Percentiles rank a stretch among this genome's conserved stretches.
Conservation (phyloP, 805 yeast species). For the Kregervanrija pseudodelftensis region DNA sequence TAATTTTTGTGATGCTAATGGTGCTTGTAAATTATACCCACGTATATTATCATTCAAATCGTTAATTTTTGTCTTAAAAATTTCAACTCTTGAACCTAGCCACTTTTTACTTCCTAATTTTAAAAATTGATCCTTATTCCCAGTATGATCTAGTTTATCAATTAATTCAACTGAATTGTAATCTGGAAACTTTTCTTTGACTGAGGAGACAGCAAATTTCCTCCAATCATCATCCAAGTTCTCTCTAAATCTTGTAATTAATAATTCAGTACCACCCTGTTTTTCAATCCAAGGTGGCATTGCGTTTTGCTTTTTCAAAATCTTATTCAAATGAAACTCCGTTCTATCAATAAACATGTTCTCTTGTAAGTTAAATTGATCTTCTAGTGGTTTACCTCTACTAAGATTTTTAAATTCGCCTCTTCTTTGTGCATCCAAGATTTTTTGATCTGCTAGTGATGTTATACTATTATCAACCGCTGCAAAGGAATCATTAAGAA, state of each 20-base stretch:
- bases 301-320: conserved; percentile 67
- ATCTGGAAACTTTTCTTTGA: conserved; percentile 22
- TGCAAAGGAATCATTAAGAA: conserved; percentile 35
- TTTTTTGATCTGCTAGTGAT: conserved; percentile 66
- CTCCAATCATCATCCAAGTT: conserved; percentile 37
- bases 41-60: conserved; percentile 43
- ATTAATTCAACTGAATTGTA: conserved; percentile 13
- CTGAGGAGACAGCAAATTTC: conserved; percentile 22
- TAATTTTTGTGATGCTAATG: conserved; percentile 49
- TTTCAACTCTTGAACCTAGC: conserved; percentile 28
- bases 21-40: conserved; percentile 59
- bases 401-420: conserved; percentile 62
- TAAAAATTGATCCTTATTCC: conserved; percentile 5
- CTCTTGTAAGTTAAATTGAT: conserved; percentile 28
- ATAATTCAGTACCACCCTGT: conserved; percentile 48
- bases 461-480: conserved; percentile 45
- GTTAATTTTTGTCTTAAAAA: conserved; percentile 29
- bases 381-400: conserved; percentile 55
- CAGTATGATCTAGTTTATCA: conserved; percentile 8
- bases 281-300: conserved; percentile 89
- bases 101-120: conserved; percentile 26
- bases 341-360: conserved; percentile 58
- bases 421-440: conserved; percentile 63
- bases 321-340: conserved; percentile 74
- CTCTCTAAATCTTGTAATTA: conserved; percentile 40